A percentile compares a stretch with the other conserved stretches of the same genome.
Conservation (phyloP, 176 grass and related monocot species). For the Lolium multiflorum region DNA sequence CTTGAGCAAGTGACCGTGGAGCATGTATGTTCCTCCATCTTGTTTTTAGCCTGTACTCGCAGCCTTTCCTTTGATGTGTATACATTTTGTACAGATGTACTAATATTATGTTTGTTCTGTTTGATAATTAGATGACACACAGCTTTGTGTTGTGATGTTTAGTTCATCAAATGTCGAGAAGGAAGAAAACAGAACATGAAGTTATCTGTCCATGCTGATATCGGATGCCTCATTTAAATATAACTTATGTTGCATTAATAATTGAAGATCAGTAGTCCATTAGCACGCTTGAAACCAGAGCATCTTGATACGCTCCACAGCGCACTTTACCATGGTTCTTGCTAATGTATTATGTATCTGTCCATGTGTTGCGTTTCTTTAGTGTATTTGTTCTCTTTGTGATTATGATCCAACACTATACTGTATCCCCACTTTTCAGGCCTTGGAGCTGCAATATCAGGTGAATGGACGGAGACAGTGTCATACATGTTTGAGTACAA, state of each 20-base stretch:
- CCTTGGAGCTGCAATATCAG: constrained; percentile 64
- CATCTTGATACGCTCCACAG: background rate
- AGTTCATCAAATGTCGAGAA: constrained; percentile 27
- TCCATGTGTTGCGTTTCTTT: background rate
- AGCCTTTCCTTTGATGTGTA: background rate
- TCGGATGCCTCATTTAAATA: background rate
- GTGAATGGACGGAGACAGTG: constrained; percentile 63
- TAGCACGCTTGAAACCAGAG: background rate
- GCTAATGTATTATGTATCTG: constrained; percentile 7
- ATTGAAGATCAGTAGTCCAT: background rate
- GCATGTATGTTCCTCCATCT: constrained; percentile 50
- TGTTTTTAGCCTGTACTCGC: background rate
- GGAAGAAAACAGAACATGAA: constrained; percentile 11
- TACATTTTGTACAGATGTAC: background rate
- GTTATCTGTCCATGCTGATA: constrained; percentile 22
- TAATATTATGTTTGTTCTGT: background rate
- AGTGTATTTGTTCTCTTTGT: constrained; percentile 6
- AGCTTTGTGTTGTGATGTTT: constrained; percentile 9
- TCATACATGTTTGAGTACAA: constrained; percentile 57
- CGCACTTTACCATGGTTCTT: constrained; percentile 10
- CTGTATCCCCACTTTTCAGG: constrained; percentile 36
- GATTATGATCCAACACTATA: constrained; percentile 7
- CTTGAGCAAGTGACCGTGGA: constrained; percentile 62
- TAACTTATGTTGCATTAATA: constrained; percentile 10
- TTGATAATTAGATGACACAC: background rate